Percentiles rank a stretch among this genome's conserved stretches.
Conservation (phyloP, 306 rosid species). For the Hippophae rhamnoides region DNA sequence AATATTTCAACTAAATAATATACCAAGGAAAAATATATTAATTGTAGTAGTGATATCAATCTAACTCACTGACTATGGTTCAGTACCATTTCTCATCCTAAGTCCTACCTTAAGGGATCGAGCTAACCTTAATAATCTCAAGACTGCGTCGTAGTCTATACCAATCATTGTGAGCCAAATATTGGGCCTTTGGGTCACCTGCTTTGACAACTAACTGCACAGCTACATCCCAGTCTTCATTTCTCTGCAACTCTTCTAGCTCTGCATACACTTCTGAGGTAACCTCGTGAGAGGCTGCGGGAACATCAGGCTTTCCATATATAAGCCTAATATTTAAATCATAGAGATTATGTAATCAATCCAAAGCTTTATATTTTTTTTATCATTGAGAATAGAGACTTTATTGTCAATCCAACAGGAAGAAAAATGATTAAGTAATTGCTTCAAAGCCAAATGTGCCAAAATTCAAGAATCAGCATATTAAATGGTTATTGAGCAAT, state of each 20-base stretch:
- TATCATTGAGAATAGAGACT: too few relatives aligned
- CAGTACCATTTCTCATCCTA: too few relatives aligned
- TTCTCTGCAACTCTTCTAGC: constrained; percentile 53
- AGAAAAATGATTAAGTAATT: not conserved
- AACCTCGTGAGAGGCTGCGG: constrained; percentile 57
- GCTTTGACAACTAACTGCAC: constrained; percentile 82
- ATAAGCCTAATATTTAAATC: constrained; percentile 45
- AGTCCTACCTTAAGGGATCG: too few relatives aligned
- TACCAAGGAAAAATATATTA: not conserved
- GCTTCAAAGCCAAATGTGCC: not conserved
- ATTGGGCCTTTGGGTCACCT: constrained; percentile 70
- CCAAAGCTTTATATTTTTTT: not conserved
- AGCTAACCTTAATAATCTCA: constrained; percentile 72
- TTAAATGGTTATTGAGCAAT: not conserved
- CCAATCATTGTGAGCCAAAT: constrained; percentile 67
- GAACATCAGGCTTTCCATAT: constrained; percentile 94
- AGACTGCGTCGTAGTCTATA: constrained; percentile 78
- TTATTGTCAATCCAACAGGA: not conserved
- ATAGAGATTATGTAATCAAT: constrained; percentile 6
- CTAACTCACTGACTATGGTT: too few relatives aligned
- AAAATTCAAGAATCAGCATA: too few relatives aligned
- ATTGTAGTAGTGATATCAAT: not conserved
- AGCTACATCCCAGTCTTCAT: constrained; percentile 70
- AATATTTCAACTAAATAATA: not conserved
- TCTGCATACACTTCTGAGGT: constrained; percentile 51